These are phyloP conservation scores for Kodamaea laetipori DNA, from an alignment of 805 yeast genomes.

Conservation along the genomic window DNA sequence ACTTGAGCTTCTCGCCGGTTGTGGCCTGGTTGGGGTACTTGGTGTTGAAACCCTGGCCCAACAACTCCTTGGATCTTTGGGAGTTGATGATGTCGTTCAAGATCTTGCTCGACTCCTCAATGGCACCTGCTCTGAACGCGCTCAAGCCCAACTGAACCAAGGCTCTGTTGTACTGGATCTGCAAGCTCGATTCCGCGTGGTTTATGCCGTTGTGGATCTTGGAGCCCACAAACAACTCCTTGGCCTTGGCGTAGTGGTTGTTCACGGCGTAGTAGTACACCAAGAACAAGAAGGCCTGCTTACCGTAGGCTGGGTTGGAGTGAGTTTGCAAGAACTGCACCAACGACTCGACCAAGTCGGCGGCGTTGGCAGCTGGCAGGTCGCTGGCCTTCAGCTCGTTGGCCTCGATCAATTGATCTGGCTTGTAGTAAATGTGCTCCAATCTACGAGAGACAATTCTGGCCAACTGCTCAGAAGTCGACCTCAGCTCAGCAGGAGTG, in stretches of 20 bases:
- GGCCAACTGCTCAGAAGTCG: conserved; percentile 58
- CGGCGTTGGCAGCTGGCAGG: conserved; percentile 27
- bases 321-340: conserved; percentile 67
- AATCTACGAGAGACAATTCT: conserved; percentile 81
- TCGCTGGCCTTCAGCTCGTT: conserved; percentile 52
- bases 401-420: conserved; percentile 66
- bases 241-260: conserved; percentile 79
- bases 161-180: conserved; percentile 92
- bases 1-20: conserved; percentile 70
- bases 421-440: conserved; percentile 93
- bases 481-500: conserved; percentile 43
- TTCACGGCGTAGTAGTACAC: conserved; percentile 91
- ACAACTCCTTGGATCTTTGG: conserved; percentile 82
- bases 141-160: conserved; percentile 93
- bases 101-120: conserved; percentile 82
- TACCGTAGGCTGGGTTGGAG: conserved; percentile 66
- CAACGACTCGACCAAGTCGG: conserved; percentile 61
- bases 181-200: conserved; percentile 80
- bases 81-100: conserved; percentile 87
- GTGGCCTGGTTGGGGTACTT: conserved; percentile 62
- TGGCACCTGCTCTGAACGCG: conserved; percentile 88
- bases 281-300: conserved; percentile 80
- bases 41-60: conserved; percentile 83
- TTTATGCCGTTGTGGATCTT: conserved; percentile 83
- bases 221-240: conserved; percentile 84